A percentile compares a stretch with the other conserved stretches of the same genome.
Evolutionary conservation across 1,284 basidiomycete genomes (phyloP).

Genomic region (Puccinia sorghi): DNA sequence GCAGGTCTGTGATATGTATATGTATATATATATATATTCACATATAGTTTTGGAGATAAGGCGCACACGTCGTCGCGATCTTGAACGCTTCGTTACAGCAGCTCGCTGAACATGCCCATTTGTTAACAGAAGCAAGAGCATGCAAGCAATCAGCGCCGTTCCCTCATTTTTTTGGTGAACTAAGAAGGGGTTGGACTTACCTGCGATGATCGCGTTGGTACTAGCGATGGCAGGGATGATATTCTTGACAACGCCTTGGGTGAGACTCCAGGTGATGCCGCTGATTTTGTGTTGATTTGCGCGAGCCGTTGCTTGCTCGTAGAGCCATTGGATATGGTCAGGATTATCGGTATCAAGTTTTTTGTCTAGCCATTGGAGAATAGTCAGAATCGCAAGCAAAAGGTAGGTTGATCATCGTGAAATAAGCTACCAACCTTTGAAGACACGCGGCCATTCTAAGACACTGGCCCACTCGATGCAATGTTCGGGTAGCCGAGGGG

Average conservation of each 20-base stretch:
- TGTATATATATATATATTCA: conserved; percentile 22
- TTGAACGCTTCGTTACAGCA: conserved; percentile 99
- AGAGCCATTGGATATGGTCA: conserved; percentile 94
- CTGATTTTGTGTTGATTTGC: conserved; percentile 93
- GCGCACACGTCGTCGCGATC: conserved; percentile 90
- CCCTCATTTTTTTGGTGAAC: neutral
- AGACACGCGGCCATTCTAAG: conserved; percentile 93
- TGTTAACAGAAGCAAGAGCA: neutral
- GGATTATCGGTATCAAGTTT: conserved; percentile 95
- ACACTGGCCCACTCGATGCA: conserved; percentile 99
- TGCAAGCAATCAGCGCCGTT: neutral
- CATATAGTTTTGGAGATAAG: conserved; percentile 97
- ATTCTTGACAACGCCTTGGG: conserved; percentile 98
- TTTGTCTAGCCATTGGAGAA: conserved; percentile 65
- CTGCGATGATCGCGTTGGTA: conserved; percentile 93
- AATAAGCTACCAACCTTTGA: conserved; percentile 67
- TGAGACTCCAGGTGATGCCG: conserved; percentile 95
- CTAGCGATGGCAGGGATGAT: conserved; percentile 98
- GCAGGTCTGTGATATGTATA: too few species aligned
- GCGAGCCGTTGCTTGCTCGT: conserved; percentile 72
- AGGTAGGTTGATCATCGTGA: neutral
- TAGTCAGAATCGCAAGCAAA: neutral
- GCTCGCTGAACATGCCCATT: conserved; percentile 66
- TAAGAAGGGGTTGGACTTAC: conserved; percentile 61
- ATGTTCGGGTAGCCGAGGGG: conserved; percentile 94